Base-by-base conservation (phyloP, 257 asterid genomes). In the Gynochthodes officinalis region DNA sequence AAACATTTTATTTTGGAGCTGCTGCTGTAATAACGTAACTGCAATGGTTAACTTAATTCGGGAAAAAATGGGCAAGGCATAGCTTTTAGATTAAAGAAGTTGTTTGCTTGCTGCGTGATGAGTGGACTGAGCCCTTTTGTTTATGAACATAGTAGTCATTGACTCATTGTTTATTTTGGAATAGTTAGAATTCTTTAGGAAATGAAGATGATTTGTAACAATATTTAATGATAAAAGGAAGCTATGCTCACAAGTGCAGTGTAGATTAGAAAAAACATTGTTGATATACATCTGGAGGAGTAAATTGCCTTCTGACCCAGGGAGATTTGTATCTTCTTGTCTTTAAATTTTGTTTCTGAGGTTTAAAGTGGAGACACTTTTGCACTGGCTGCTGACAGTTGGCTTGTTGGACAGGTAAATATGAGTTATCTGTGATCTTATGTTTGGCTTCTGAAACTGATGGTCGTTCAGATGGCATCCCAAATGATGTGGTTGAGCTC, bases 391-490 rank as follows among this genome's bases (percentile, higher is more conserved):
- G 52, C 2, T 80, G 72, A 73, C 37, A 52, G 70, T 61, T 35
- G 35, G 58, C 8, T 64, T 80, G 40, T 77, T 40, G 80, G 79
- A 68, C 95, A 91, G 96, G 97, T 57, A 81, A 82, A 71, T 67
- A 69, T 77, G 89, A 89, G 76, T 77, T 92, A 69, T 83, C 75
- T 64, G 83, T 90, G 79, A 75, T 95, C 71, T 80, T 95, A 67
- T 90, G 91, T 77, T 12, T 78, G 85, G 87, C 84, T 79, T 69
- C 52, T 73, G 87, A 82, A 72, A 71, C 72, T 71, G 78, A 80
- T 77, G 80, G 73, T 43, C 75, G 76, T 71, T 28, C 69, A 49
- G 86, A 80, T 75, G 25, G 50, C 66, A 78, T 90, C 75, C 92
- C 85, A 21, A 84, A 79, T 77, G 84, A 76, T 59, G 88, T 95